These are phyloP conservation scores for Abrus pulchellus DNA, from an alignment of 306 rosid genomes.

Conservation along the genomic window DNA sequence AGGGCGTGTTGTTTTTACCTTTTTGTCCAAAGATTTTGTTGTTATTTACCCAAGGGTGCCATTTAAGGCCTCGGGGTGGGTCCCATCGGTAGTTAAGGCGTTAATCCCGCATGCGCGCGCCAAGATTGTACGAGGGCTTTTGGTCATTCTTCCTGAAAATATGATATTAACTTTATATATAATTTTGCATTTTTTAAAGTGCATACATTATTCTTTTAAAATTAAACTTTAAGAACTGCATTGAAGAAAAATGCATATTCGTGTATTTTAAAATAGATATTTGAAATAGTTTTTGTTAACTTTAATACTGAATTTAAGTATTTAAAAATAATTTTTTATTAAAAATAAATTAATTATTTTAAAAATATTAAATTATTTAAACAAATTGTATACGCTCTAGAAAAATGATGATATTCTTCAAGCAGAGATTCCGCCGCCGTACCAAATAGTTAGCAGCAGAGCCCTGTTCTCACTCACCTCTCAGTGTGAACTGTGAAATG, in stretches of 20 bases:
- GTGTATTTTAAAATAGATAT: no score
- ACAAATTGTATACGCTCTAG: no score
- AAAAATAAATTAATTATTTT: no score
- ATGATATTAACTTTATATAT: neutral
- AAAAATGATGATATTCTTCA: neutral
- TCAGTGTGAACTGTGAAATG: neutral
- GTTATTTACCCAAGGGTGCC: conserved; percentile 59
- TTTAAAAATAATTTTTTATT: no score
- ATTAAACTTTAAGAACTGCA: no score
- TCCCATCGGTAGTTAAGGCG: conserved; percentile 79
- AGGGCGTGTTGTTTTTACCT: conserved; percentile 3
- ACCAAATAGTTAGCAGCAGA: neutral
- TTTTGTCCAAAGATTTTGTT: conserved; percentile 6
- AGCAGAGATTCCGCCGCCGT: neutral
- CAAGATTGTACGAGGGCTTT: conserved; percentile 37
- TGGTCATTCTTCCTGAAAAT: neutral
- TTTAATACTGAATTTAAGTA: no score
- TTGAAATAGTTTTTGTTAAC: no score
- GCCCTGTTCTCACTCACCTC: neutral
- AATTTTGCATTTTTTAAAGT: no score
- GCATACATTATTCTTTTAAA: no score
- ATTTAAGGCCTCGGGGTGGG: conserved; percentile 44
- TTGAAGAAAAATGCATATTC: no score
- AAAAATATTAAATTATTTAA: no score
- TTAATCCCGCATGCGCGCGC: conserved; percentile 66